Evolutionary conservation across 805 yeast species (phyloP), one percentile per base, ranked within the genome.

Genomic region (Debaryomyces hansenii): DNA sequence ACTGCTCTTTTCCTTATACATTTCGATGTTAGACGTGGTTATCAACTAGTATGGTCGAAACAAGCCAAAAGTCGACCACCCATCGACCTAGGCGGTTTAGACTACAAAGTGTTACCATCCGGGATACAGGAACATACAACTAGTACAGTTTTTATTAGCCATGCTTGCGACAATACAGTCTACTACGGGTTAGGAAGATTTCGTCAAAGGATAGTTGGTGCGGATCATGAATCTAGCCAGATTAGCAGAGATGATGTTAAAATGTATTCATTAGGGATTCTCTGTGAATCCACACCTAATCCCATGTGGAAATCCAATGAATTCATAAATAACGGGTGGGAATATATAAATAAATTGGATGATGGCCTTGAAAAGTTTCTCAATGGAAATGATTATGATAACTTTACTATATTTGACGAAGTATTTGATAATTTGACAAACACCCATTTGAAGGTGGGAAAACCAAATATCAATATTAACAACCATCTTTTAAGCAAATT

Each of bases 401-500:
- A 63, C 40, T 53, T 54, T 48, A 44, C 49, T 3, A 33, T 38
- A 8, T 47, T 67, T 40, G 58, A 60, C 2, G 42, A 42, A 29
- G 31, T 61, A 20, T 57, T 51, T 43, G 46, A 40, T 33, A 14
- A 46, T 24, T 40, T 63, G 11, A 46, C 57, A 6, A 50, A 24
- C 27, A 35, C 28, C 27, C 36, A 5, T 15, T 43, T 42, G 20
- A 41, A 20, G 20, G 41, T 49, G 33, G 10, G 39, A 32, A 46
- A 52, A 10, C 53, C 57, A n/a, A 45, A 10, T 46, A 36, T 47
- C 36, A 39, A 48, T 29, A 40, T 61, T 16, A 48, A 53, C 11
- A 54, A 80, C 56, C 81, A 78, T 65, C 63, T 78, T 14, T 64
- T 75, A 27, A 61, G 68, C 37, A 57, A 56, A n/a, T 62, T 82